Evolutionary conservation across 768 basidiomycete genomes (phyloP), one percentile per base, ranked within the genome.

Genomic region (Macrolepiota albuminosa): DNA sequence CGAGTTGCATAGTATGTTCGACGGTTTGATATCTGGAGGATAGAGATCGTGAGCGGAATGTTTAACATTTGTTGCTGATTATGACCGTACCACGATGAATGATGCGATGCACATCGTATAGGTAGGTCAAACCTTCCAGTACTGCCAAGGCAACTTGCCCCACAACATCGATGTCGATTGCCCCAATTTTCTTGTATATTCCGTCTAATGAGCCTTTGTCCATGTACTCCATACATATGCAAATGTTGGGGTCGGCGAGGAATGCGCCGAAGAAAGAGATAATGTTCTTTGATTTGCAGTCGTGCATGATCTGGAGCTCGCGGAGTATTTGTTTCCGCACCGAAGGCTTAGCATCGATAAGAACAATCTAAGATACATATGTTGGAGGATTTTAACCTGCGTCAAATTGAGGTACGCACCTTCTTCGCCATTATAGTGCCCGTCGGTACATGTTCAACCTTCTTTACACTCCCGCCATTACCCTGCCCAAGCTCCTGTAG

Each of bases 261-360:
- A 94, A 99, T 55, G 97, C 97, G 62, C 97, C 97, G 70, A 89
- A 95, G 78, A 98, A 99, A 0, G 92, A 95, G 67, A 99, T 91
- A 71, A 99, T 99, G 73, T 94, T 92, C 57, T 83, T 84, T 7
- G 93, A 95, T 64, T 89, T 81, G 75, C 96, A 98, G 74, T 97
- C 91, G 72, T 98, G 93, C 96, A 98, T 96, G 78, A 99, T 98
- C 68, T 98, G 96, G 65, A 99, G 79, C 71, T 99, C 97, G 54
- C 97, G 88, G 40, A 98, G 80, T 68, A 99, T 98, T 76, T 99
- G 97, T 72, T 98, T 99, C 63, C 95, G 83, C 36, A 98, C 93
- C 2, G 93, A 84, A 10, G 95, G 96, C 71, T 98, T 98, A 34
- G 94, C 95, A 75, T 96, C 94, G 72, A 97, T 96, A 62, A 95